Evolutionary conservation across 192 early-diverging fungal species (phyloP), one percentile per base, ranked within the genome.

Genomic region (Coemansia sp.): DNA sequence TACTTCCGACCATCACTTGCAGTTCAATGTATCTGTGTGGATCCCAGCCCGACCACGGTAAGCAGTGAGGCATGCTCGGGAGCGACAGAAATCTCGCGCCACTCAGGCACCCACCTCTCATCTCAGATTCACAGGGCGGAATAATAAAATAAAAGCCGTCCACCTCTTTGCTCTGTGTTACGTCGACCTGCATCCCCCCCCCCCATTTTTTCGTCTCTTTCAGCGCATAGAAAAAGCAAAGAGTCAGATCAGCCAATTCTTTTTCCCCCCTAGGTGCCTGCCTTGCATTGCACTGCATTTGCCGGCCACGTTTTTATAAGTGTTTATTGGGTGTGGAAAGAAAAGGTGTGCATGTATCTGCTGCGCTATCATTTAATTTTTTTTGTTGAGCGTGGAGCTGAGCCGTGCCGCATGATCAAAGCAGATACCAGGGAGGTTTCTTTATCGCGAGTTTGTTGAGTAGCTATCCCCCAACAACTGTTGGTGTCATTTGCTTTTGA

Each of bases 1-100:
- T 33, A 58, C 57, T 58, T 8, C 5, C 2, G 57, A 34, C 8
- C 31, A 24, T 55, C 22, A 46, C 4, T 20, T 7, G 20, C 7
- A 22, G 20, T 8, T 50, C 47, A 50, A 22, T 50, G n/a, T 22
- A 20, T 20, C 20, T 50, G 1, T 18, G 57, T 58, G 57, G 57
- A 57, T 57, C 29, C 22, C 27, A 57, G 29, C 29, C 16, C 15
- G 31, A 58, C 31, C 57, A 58, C 16, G 16, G 57, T 31, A 58
- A 58, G 31, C 57, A 0, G 57, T 11, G 24, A 50, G 6, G 36
- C 18, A 46, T 8, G 20, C 22, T n/a, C 10, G 5, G 47, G 47
- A 50, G 47, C 20, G 47, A 50, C 47, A 50, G 52, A 31, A 55
- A 33, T 34, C 15, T 58, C 57, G 57, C 57, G 57, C 57, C 57